These are phyloP conservation scores for Fusarium nodosum DNA, from an alignment of 2,329 filamentous ascomycete genomes.

Conservation along the genomic window DNA sequence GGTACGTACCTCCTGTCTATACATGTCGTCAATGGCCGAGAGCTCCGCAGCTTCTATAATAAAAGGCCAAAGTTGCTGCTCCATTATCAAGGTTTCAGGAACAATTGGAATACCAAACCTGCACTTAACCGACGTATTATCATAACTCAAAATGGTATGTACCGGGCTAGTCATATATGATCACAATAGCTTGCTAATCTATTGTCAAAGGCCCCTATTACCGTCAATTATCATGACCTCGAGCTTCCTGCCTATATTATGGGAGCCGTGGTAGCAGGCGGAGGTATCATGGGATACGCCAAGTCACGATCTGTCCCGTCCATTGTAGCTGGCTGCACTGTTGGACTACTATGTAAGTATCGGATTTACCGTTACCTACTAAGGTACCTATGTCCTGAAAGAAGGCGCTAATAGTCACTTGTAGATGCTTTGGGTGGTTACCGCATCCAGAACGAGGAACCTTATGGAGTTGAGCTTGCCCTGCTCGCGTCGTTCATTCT, in stretches of 20 bases:
- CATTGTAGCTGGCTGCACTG: slow-evolving; percentile 84
- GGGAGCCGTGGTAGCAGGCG: slow-evolving; percentile 84
- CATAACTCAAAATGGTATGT: slow-evolving; percentile 27
- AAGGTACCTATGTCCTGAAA: background rate
- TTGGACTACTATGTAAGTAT: slow-evolving; percentile 75
- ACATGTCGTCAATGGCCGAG: slow-evolving; percentile 41
- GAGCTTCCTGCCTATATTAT: slow-evolving; percentile 80
- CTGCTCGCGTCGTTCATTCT: slow-evolving; percentile 89
- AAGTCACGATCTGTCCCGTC: slow-evolving; percentile 89
- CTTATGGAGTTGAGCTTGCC: slow-evolving; percentile 90
- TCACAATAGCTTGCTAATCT: slow-evolving; percentile 6
- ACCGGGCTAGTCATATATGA: no score
- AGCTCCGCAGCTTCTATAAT: slow-evolving; percentile 16
- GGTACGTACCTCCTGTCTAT: slow-evolving; percentile 10
- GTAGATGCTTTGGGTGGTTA: slow-evolving; percentile 83
- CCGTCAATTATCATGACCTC: slow-evolving; percentile 45
- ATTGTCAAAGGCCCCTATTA: slow-evolving; percentile 18
- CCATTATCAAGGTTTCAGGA: background rate
- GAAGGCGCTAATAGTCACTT: background rate
- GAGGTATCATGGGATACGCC: slow-evolving; percentile 88
- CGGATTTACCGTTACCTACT: background rate
- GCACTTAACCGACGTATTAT: background rate
- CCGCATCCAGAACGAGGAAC: slow-evolving; percentile 79
- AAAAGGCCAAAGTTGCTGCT: slow-evolving; percentile 9
- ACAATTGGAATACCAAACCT: background rate